These are phyloP conservation scores for Aegilops speltoides DNA, from an alignment of 176 grass and related monocot genomes.

Conservation along the genomic window DNA sequence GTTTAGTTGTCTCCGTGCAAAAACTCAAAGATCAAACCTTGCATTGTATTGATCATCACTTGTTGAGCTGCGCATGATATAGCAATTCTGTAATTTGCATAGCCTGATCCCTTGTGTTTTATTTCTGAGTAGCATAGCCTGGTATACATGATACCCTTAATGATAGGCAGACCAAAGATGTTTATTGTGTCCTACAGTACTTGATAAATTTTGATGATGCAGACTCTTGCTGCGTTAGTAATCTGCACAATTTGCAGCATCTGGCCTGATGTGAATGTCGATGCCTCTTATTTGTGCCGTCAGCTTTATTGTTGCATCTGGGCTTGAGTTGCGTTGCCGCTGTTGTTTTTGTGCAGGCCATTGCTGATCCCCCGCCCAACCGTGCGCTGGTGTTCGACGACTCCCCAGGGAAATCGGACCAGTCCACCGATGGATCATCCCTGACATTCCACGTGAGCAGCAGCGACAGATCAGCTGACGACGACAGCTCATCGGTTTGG, in stretches of 20 bases:
- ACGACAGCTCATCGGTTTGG: conserved; percentile 65
- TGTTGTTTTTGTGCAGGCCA: conserved; percentile 14
- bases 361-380: conserved; percentile 34
- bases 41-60: background rate
- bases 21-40: background rate
- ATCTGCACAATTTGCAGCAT: background rate
- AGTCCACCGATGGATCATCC: conserved; percentile 33
- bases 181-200: background rate
- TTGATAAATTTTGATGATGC: too few relatives aligned
- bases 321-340: background rate
- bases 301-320: background rate
- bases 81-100: background rate
- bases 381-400: conserved; percentile 77
- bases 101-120: background rate
- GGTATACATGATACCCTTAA: background rate
- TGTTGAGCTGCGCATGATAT: background rate
- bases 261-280: background rate
- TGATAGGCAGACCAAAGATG: too few relatives aligned
- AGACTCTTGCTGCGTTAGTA: too few relatives aligned
- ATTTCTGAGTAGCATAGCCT: background rate
- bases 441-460: conserved; percentile 29
- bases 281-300: background rate
- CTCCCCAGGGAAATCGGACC: conserved; percentile 59
- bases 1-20: background rate
- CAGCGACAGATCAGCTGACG: conserved; percentile 36